phyloP scores from a whole-genome alignment of 768 basidiomycete genomes.

The Naganishia randhawae region DNA sequence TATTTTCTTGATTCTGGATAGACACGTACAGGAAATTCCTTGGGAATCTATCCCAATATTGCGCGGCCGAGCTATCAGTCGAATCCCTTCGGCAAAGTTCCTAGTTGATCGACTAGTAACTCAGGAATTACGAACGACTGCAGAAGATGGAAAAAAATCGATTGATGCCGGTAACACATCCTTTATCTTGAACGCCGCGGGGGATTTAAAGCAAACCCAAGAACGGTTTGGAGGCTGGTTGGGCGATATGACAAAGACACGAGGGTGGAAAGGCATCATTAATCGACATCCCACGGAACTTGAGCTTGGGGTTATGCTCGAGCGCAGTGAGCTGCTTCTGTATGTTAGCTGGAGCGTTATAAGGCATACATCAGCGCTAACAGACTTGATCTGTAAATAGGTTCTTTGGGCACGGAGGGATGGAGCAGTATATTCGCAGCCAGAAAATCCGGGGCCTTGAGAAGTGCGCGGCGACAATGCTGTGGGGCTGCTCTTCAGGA shows the following conservation, averaged over 20 bases:
- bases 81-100: slow-evolving; percentile 87
- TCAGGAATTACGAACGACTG: slow-evolving; percentile 55
- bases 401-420: slow-evolving; percentile 96
- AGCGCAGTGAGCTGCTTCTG: slow-evolving; percentile 80
- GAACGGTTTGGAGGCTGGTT: slow-evolving; percentile 76
- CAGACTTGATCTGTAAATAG: slow-evolving; percentile 53
- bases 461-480: slow-evolving; percentile 87
- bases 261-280: slow-evolving; percentile 79
- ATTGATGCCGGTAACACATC: slow-evolving; percentile 69
- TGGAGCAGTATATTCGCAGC: slow-evolving; percentile 86
- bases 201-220: slow-evolving; percentile 80
- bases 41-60: slow-evolving; percentile 93
- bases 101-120: slow-evolving; percentile 74
- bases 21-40: slow-evolving; percentile 79
- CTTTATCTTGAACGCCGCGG: slow-evolving; percentile 86
- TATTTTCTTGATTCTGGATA: slow-evolving; percentile 82
- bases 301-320: slow-evolving; percentile 70
- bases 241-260: slow-evolving; percentile 60
- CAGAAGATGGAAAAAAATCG: slow-evolving; percentile 51
- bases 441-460: slow-evolving; percentile 75
- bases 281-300: slow-evolving; percentile 77
- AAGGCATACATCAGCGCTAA: background rate
- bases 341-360: slow-evolving; percentile 54
- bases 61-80: slow-evolving; percentile 77
- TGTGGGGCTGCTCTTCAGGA: slow-evolving; percentile 99